Base-by-base conservation (phyloP, 106 monocot species). In the Amphibolis antarctica region DNA sequence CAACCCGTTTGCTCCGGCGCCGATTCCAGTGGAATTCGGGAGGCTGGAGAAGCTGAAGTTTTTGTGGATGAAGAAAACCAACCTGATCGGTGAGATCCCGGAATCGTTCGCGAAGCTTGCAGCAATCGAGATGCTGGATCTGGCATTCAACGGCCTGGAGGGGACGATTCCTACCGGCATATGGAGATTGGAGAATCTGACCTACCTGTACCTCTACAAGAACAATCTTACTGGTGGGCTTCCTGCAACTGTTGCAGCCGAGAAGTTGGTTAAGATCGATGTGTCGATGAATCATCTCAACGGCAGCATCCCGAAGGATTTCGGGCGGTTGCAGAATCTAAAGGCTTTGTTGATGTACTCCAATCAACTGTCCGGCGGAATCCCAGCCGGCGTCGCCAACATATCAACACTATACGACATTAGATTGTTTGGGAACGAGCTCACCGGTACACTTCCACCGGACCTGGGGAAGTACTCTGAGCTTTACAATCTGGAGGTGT, bases 181-280 rank as follows among this genome's bases (percentile, higher is more conserved):
- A 12, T 86, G 75, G 88, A 70, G 53, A 27, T 58, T 85, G 46
- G 10, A 68, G 63, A 88, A 85, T 25, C 71, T 92, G 22, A 5
- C 71, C 43, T 2, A 17, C 0, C 0, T 92, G 3, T 85, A 76
- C 47, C 42, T 92, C 44, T 88, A 21, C 46, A 20, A 51, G 6
- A 74, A 74, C 59, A 46, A 51, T 0, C 30, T 74, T 1, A 4
- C 19, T 1, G 66, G 74, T 21, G 74, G 24, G 31, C 59, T 74
- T 25, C 55, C 44, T 3, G 18, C 22, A 15, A 46, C 23, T 1
- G 49, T 79, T 51, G 47, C 26, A 22, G 73, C 73, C 17, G 31
- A 26, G 4, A 51, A 30, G 0, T 28, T 79, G 0, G 29, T n/a
- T 0, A 28, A 69, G 1, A 68, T 79, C 28, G 78, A 79, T 42